Conservation (phyloP, 148 eudicot species). For the Nepenthes mirabilis region DNA sequence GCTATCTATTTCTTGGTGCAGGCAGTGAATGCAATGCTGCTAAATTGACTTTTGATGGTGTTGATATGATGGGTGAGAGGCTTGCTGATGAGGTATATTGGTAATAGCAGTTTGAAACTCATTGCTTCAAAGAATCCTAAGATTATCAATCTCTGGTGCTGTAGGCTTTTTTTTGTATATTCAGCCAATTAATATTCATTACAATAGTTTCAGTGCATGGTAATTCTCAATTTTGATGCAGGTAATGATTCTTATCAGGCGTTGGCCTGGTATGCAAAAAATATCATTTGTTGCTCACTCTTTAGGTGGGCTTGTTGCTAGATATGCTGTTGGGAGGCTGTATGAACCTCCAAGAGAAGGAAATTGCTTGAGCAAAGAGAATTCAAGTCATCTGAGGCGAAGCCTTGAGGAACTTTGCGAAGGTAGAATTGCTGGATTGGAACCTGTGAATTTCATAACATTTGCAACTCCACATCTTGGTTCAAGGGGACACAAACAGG, state of each 20-base stretch:
- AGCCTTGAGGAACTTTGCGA: conserved; percentile 13
- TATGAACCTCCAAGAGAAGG: conserved; percentile 24
- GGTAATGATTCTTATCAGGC: conserved; percentile 53
- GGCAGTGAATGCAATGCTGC: conserved; percentile 75
- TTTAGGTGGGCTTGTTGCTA: conserved; percentile 85
- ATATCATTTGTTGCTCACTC: conserved; percentile 89
- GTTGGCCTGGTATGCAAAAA: conserved; percentile 58
- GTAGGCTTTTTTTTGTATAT: background rate
- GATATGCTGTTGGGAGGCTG: conserved; percentile 75
- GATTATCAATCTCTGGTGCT: background rate
- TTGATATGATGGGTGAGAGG: conserved; percentile 86
- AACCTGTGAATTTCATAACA: conserved; percentile 80
- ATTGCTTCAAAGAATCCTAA: background rate
- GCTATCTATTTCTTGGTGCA: conserved; percentile 11
- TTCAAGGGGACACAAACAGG: conserved; percentile 90
- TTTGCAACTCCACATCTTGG: conserved; percentile 96
- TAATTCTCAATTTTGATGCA: conserved; percentile 17
- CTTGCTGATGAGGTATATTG: conserved; percentile 81
- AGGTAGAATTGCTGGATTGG: conserved; percentile 63
- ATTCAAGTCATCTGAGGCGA: conserved; percentile 11
- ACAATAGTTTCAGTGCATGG: background rate
- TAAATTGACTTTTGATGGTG: conserved; percentile 86
- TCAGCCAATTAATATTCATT: background rate
- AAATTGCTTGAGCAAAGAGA: conserved; percentile 14
- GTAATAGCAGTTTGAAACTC: conserved; percentile 15